Base-by-base conservation (phyloP, 208 protist species). In the Strigomonas culicis region DNA sequence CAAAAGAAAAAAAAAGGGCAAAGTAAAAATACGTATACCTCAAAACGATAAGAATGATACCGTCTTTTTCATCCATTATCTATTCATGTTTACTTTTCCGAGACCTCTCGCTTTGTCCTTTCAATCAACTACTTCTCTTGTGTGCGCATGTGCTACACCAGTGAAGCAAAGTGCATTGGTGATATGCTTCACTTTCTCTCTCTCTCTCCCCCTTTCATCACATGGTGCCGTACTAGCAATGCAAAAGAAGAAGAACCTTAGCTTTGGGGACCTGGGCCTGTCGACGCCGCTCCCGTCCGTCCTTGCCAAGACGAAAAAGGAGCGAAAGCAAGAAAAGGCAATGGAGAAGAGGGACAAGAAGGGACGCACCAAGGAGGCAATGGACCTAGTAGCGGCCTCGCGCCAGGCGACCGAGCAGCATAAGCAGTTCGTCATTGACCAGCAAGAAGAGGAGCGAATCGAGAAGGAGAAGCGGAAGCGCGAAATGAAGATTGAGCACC, bases 261-360 rank as follows among this genome's bases (percentile, higher is more conserved):
- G 77, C 24, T 94, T 96, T 63, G 74, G 61, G 21, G 91, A 96
- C 63, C 68, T 96, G 41, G 88, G 88, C 0, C 78, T 96, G 25
- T 74, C 76, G 25, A 90, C 80, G 25, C 82, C 91, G 28, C 46
- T 94, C 22, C 91, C 91, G 10, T 46, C 44, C 27, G 69, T 84
- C 10, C 66, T 96, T 24, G 56, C 76, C 4, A 83, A 88, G 56
- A 86, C 79, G 11, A 68, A 73, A 36, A 73, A 79, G 17, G 70
- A 87, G 74, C 70, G 80, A 43, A 74, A 81, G 32, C 69, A 73
- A 43, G 86, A 88, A 39, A 72, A 81, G 63, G 64, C 83, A 44
- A 41, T 82, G 17, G 60, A 73, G 21, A 96, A 94, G 75, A 93
- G 91, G 49, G 84, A 86, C 43, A 86, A 70, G 62, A 90, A 80